Evolutionary conservation across 2,329 filamentous ascomycete species (phyloP).

Genomic region (Aureobasidium sp.): DNA sequence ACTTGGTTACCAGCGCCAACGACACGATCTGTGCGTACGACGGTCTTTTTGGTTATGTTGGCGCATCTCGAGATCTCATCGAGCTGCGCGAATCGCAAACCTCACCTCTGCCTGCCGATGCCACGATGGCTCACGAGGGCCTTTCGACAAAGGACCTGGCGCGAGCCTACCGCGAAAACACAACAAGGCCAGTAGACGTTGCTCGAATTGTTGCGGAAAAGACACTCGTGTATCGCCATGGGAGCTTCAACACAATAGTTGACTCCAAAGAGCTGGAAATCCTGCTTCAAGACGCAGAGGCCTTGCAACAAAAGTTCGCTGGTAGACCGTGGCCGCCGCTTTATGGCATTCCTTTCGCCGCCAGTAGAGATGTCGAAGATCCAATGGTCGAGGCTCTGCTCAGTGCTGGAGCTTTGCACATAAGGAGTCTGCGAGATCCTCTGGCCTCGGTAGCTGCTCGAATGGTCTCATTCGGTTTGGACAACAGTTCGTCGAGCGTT

Average conservation of each 20-base stretch:
- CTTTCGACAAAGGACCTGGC: neutral
- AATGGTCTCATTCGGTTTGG: neutral
- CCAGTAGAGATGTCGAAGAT: conserved; percentile 43
- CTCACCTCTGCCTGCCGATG: neutral
- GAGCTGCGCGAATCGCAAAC: neutral
- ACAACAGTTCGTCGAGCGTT: neutral
- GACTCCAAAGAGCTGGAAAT: neutral
- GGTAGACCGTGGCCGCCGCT: conserved; percentile 40
- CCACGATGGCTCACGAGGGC: neutral
- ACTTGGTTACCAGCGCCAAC: conserved; percentile 42
- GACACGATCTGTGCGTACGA: conserved; percentile 47
- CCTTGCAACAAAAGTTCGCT: no score
- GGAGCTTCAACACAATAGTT: no score
- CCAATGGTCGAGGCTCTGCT: neutral
- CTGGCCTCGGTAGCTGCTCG: neutral
- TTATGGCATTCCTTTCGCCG: conserved; percentile 50
- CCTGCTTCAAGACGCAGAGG: neutral
- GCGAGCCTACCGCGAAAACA: neutral
- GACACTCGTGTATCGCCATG: neutral
- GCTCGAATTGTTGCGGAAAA: neutral
- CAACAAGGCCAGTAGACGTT: neutral
- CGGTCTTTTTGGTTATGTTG: conserved; percentile 40
- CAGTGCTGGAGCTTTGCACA: neutral
- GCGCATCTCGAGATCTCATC: neutral
- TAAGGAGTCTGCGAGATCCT: no score